Evolutionary conservation across 345 rosid genomes (phyloP).

Genomic region (Aurinia saxatilis): DNA sequence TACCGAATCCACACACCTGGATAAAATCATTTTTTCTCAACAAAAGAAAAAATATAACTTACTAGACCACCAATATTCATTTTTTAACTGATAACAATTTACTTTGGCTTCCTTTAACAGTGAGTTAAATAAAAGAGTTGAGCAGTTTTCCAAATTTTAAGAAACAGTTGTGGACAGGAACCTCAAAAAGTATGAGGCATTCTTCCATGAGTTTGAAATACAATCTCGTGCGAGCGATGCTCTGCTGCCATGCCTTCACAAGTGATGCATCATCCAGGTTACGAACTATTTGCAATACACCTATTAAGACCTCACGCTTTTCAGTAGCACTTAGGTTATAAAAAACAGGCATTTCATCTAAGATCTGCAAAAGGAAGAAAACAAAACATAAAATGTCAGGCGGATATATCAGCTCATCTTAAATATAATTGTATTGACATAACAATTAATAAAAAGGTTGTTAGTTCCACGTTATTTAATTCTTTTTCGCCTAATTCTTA

Average conservation of each 20-base stretch:
- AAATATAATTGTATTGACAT: background rate
- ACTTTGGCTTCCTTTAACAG: background rate
- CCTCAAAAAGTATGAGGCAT: constrained; percentile 94
- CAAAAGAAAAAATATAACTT: no score
- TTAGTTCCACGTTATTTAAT: background rate
- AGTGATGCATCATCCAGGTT: constrained; percentile 91
- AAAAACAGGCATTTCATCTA: constrained; percentile 99
- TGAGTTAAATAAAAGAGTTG: background rate
- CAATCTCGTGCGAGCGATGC: constrained; percentile 92
- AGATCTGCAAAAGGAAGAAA: constrained; percentile 59
- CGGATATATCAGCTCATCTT: background rate
- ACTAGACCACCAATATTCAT: background rate
- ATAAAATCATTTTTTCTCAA: background rate
- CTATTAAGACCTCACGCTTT: constrained; percentile 95
- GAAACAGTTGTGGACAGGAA: constrained; percentile 26
- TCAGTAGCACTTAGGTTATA: constrained; percentile 91
- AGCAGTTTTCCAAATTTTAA: constrained; percentile 1
- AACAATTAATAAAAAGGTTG: background rate
- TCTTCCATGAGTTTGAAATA: constrained; percentile 98
- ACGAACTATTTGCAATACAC: constrained; percentile 84
- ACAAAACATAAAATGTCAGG: constrained; percentile 13
- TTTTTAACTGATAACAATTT: background rate
- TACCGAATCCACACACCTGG: constrained; percentile 7
- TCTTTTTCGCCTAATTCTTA: background rate
- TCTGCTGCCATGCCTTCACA: constrained; percentile 98